Conservation (phyloP, 2,329 filamentous ascomycete species). For the Xylariaceae sp. region DNA sequence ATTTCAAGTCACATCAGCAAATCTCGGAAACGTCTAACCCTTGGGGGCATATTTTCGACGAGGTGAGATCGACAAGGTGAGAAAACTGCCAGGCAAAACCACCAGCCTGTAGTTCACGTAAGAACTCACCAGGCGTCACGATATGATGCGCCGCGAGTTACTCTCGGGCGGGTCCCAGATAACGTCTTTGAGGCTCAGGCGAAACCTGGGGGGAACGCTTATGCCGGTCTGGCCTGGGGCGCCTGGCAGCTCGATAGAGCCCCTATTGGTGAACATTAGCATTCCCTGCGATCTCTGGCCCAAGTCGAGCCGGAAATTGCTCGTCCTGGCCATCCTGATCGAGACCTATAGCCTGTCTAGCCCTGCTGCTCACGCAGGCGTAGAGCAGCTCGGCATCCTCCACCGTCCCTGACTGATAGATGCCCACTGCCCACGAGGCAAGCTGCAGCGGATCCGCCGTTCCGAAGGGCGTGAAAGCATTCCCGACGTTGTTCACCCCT, state of each 20-base stretch:
- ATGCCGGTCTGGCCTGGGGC: slow-evolving; percentile 10
- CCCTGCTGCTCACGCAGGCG: slow-evolving; percentile 33
- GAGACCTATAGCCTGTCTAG: slow-evolving; percentile 32
- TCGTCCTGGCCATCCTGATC: slow-evolving; percentile 9
- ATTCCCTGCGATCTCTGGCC: slow-evolving; percentile 22
- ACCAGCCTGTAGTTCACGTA: no score
- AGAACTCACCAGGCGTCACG: neutral
- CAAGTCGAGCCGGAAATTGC: slow-evolving; percentile 10
- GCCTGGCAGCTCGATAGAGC: slow-evolving; percentile 20
- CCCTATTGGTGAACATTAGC: slow-evolving; percentile 26
- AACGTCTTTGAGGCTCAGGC: slow-evolving; percentile 31
- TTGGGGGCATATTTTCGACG: no score
- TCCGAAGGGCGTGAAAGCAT: slow-evolving; percentile 68
- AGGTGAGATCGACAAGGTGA: no score
- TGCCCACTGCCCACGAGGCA: slow-evolving; percentile 56
- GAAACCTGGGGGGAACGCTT: slow-evolving; percentile 24
- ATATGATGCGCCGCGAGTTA: neutral
- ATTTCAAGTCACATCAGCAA: neutral
- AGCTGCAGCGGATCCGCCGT: slow-evolving; percentile 59
- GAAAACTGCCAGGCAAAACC: no score
- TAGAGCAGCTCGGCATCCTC: slow-evolving; percentile 54
- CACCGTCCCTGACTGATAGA: slow-evolving; percentile 63
- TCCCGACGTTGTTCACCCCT: slow-evolving; percentile 67
- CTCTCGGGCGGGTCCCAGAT: slow-evolving; percentile 36
- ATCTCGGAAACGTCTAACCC: neutral